Percentiles rank a stretch among this genome's conserved stretches.
phyloP scores from a whole-genome alignment of 257 asterid species.

The Lavandula angustifolia region DNA sequence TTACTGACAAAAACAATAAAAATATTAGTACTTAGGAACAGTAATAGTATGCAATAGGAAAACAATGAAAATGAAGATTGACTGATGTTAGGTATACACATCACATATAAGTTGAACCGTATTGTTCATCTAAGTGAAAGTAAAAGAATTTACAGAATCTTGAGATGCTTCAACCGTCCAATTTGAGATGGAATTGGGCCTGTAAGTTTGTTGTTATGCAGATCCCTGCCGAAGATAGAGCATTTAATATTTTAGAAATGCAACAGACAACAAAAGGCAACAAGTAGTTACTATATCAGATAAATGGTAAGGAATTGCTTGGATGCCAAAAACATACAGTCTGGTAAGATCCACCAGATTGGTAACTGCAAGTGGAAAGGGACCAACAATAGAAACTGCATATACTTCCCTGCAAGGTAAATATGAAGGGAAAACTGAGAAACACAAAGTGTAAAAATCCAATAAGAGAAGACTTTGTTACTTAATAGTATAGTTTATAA shows the following conservation, averaged over 20 bases:
- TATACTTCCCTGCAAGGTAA: constrained; percentile 85
- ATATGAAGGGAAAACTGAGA: constrained; percentile 1
- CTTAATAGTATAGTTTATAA: not conserved
- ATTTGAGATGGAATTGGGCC: constrained; percentile 98
- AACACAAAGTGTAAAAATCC: constrained; percentile 1
- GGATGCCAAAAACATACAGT: constrained; percentile 57
- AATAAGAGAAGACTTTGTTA: not conserved
- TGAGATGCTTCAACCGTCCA: constrained; percentile 92
- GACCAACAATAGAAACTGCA: constrained; percentile 97
- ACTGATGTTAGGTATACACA: constrained; percentile 11
- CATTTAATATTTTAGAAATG: constrained; percentile 14
- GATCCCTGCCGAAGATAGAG: constrained; percentile 66
- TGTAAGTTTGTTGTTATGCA: constrained; percentile 92
- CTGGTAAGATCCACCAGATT: constrained; percentile 89
- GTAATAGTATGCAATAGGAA: constrained; percentile 1
- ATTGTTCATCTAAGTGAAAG: constrained; percentile 26
- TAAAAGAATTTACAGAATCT: constrained; percentile 69
- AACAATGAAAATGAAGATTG: not conserved
- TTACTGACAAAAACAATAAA: constrained; percentile 49
- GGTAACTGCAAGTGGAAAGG: constrained; percentile 96
- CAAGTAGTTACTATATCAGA: not conserved
- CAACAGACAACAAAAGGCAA: constrained; percentile 17
- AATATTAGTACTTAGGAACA: constrained; percentile 23
- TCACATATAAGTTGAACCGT: constrained; percentile 1
- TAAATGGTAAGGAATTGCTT: not conserved